phyloP scores from a whole-genome alignment of 108 stramenopile species.

The Skeletonema potamos region DNA sequence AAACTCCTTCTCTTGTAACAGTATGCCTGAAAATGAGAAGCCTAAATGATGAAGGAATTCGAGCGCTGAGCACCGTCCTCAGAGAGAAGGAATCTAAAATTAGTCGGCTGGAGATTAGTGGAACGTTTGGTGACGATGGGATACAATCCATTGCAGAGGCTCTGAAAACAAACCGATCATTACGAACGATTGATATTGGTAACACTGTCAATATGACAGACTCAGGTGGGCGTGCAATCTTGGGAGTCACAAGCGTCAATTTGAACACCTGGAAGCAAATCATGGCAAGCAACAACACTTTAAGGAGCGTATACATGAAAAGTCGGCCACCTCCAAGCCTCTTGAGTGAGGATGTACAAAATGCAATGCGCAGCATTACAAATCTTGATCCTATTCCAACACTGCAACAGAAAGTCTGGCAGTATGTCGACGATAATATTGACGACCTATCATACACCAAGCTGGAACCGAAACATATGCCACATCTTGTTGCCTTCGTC shows the following conservation, averaged over 20 bases:
- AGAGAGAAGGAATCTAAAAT: conserved; percentile 13
- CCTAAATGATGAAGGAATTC: conserved; percentile 17
- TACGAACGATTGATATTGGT: conserved; percentile 24
- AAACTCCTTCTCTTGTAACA: conserved; percentile 3
- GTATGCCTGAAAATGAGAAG: conserved; percentile 1
- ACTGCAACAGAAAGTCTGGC: conserved; percentile 10
- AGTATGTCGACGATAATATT: conserved; percentile 6
- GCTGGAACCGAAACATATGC: conserved; percentile 26
- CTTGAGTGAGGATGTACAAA: neutral
- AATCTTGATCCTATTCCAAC: conserved; percentile 2
- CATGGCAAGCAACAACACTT: conserved; percentile 7
- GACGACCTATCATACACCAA: conserved; percentile 14
- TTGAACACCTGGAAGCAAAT: conserved; percentile 10
- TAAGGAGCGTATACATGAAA: conserved; percentile 6
- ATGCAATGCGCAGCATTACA: conserved; percentile 4
- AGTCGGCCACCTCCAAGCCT: neutral
- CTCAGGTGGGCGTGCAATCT: conserved; percentile 15
- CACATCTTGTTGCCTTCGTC: conserved; percentile 20
- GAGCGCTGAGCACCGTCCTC: conserved; percentile 7
- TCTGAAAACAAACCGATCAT: conserved; percentile 15
- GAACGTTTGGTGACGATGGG: conserved; percentile 26
- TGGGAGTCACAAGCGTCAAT: conserved; percentile 15
- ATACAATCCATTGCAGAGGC: conserved; percentile 24
- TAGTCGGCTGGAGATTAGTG: conserved; percentile 30
- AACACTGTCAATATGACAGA: conserved; percentile 15